Evolutionary conservation across 148 eudicot genomes (phyloP).

Genomic region (Pharnaceum exiguum): DNA sequence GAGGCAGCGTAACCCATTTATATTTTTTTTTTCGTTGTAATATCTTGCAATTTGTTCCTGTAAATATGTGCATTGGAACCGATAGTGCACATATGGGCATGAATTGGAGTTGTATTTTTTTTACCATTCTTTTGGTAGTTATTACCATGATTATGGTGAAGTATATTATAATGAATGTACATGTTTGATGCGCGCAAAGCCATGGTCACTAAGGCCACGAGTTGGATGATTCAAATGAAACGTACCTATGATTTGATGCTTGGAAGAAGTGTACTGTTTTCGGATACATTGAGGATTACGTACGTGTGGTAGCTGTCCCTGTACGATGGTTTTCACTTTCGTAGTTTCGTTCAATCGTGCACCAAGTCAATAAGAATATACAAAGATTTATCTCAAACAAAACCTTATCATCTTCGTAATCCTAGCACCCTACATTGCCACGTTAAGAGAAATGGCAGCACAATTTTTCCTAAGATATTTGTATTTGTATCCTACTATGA

Average conservation of each 20-base stretch:
- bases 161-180: too few relatives aligned
- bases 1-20: background rate
- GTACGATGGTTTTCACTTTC: background rate
- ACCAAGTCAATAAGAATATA: conserved; percentile 2
- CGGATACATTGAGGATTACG: background rate
- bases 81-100: conserved; percentile 6
- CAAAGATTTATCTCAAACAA: background rate
- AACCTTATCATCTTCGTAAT: background rate
- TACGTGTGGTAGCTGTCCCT: background rate
- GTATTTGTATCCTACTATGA: background rate
- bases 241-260: background rate
- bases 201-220: too few relatives aligned
- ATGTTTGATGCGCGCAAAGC: conserved; percentile 2
- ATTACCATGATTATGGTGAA: background rate
- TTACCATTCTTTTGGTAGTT: background rate
- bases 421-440: conserved; percentile 17
- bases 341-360: background rate
- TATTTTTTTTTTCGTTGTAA: background rate
- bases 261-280: background rate
- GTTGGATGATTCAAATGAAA: too few relatives aligned
- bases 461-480: conserved; percentile 5
- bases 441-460: conserved; percentile 13
- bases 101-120: background rate
- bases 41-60: conserved; percentile 8
- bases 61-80: conserved; percentile 15